Evolutionary conservation across 345 rosid genomes (phyloP), one percentile per base, ranked within the genome.

Genomic region (Eucalyptus marginata): DNA sequence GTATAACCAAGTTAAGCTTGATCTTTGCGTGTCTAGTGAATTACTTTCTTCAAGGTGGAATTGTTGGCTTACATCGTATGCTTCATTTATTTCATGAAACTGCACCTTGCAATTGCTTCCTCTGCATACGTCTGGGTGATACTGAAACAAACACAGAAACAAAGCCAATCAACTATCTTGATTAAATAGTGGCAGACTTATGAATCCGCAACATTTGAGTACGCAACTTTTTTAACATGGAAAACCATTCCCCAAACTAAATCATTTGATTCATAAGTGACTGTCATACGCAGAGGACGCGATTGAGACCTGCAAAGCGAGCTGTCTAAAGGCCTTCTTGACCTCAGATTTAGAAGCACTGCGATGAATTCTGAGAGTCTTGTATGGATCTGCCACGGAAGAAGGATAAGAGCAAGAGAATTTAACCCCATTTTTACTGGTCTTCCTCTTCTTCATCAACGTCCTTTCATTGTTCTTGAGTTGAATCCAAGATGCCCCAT

Each of bases 111-210:
- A 96, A 90, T 95, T 95, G 92, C 88, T 94, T 93, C 96, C 99
- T 93, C 96, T 95, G 91, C 99, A 97, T 17, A 96, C 99, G 92
- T 97, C 99, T 10, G 99, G 99, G 94, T 98, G 99, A 93, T 96
- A 96, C 99, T 96, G 96, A 49, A 59, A 62, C 40, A 43, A 44
- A 36, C 36, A 68, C 87, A 52, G 40, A 33, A 52, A 31, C 87
- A 86, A 16, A 86, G 64, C 54, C 87, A 31, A 79, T 56, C 49
- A 36, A 56, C n/a, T 27, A 56, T 46, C 76, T 31, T 36, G 49
- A 56, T 62, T 12, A 29, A 46, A 62, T 59, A 62, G n/a, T 27
- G 18, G 47, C 31, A 29, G 31, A n/a, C 49, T 31, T n/a, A 16
- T 29, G 17, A 29, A 36, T n/a, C 47, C 49, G 66, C 14, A 49